phyloP scores from a whole-genome alignment of 2,329 filamentous ascomycete genomes.

The Apiospora kogelbergensis region DNA sequence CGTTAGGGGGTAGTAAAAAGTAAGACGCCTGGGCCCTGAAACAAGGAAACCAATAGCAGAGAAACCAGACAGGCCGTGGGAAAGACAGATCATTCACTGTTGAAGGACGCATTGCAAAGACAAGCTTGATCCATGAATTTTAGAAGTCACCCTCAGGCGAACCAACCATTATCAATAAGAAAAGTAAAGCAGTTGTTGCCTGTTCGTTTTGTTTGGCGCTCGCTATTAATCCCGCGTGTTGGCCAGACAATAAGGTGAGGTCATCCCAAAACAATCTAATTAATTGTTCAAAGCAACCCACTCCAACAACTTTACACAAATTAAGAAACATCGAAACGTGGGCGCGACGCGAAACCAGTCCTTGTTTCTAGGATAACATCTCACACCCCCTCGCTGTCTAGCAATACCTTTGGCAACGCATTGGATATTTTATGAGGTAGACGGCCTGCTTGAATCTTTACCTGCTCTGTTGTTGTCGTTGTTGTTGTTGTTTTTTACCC shows the following conservation, averaged over 20 bases:
- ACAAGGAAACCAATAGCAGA: no score
- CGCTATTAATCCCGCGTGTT: neutral
- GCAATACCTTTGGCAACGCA: neutral
- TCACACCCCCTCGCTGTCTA: neutral
- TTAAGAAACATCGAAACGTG: neutral
- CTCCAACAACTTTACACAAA: neutral
- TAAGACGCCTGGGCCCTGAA: no score
- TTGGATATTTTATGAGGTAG: neutral
- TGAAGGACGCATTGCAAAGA: no score
- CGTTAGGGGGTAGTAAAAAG: no score
- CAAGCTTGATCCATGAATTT: no score
- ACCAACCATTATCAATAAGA: no score
- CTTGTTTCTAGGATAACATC: neutral
- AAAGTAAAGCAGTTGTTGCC: no score
- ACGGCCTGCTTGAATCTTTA: neutral
- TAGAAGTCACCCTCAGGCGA: no score
- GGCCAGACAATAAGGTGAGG: constrained; percentile 1
- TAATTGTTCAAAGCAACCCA: neutral
- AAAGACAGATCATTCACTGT: no score
- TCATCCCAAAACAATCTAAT: constrained; percentile 1
- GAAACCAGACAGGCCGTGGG: no score
- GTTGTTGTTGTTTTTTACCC: neutral
- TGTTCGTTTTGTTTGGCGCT: neutral
- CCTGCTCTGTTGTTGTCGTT: neutral
- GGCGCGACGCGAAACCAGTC: neutral